Percentiles rank a stretch among this genome's conserved stretches.
Conservation (phyloP, 192 early-diverging fungal genomes). For the Rhizophagus sp. region DNA sequence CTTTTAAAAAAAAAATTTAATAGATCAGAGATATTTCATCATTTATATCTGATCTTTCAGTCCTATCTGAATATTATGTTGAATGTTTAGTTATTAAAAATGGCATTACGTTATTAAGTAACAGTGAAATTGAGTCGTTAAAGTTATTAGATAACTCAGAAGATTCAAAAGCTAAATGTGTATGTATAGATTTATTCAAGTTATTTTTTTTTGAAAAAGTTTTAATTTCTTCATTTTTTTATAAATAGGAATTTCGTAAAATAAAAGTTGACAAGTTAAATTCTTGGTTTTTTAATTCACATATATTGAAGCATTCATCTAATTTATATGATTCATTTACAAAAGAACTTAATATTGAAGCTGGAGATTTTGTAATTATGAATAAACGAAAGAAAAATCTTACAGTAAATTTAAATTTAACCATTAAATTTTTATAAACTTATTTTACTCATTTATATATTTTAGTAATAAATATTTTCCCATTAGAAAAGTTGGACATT, state of each 20-base stretch:
- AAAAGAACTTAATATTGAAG: slow-evolving; percentile 41
- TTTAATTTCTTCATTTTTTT: slow-evolving; percentile 3
- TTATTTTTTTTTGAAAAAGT: slow-evolving; percentile 14
- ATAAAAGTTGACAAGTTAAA: slow-evolving; percentile 48
- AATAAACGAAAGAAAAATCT: slow-evolving; percentile 50
- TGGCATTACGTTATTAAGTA: slow-evolving; percentile 33
- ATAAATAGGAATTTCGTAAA: slow-evolving; percentile 39
- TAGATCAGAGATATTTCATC: slow-evolving; percentile 42
- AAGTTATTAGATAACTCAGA: not conserved
- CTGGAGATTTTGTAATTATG: slow-evolving; percentile 60
- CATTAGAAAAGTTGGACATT: slow-evolving; percentile 53
- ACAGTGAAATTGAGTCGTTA: not conserved
- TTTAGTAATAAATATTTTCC: not conserved
- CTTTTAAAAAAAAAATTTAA: not conserved
- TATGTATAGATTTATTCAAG: not conserved
- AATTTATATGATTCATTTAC: slow-evolving; percentile 27
- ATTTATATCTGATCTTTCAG: slow-evolving; percentile 34
- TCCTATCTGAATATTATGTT: slow-evolving; percentile 33
- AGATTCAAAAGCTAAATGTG: not conserved
- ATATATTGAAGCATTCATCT: slow-evolving; percentile 29
- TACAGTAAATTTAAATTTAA: slow-evolving; percentile 44
- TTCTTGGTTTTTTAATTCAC: slow-evolving; percentile 42
- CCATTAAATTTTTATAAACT: not conserved
- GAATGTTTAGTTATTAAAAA: slow-evolving; percentile 57
- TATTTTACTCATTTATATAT: not conserved